Evolutionary conservation across 2,329 filamentous ascomycete genomes (phyloP), one percentile per base, ranked within the genome.

Genomic region (Aspergillus spinulosporus): DNA sequence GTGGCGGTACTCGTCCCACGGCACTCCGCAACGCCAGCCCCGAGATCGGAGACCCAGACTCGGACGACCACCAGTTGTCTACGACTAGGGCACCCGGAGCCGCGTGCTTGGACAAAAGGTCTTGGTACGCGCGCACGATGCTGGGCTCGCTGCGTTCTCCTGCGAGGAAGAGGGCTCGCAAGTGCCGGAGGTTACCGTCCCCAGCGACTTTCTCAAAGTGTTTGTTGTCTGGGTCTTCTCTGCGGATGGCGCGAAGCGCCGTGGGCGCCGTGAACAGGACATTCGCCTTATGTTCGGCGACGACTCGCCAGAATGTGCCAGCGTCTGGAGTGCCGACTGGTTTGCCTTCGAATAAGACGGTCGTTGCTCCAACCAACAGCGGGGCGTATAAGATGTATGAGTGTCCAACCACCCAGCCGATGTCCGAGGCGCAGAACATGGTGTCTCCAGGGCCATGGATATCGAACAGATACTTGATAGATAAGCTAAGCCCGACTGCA

Each of bases 261-360:
- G 85, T 97, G 0, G 92, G 92, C 0, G 92, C 93, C 0, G 92
- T 96, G 70, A 90, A 96, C 64, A 96, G 79, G 4, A 85, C 83
- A 59, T 90, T 95, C 53, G 95, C 91, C 66, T 87, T 87, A 78
- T 97, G 88, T 66, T 95, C 89, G 62, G 92, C 87, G 3, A 95
- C 74, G 14, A 96, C 84, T 2, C 92, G 82, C 92, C 92, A 97
- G 70, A 97, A 94, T 0, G 88, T 88, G 4, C 90, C 88, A 0
- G 91, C 89, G 65, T 96, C 87, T 0, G 92, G 92, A 0, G 92
- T 96, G 3, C 92, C 92, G 9, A 96, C 81, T 0, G 92, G 92
- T 64, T 97, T 97, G n/a, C 92, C 93, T 75, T 97, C 92, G 71
- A 92, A 97, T 0, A 97, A 79, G 1, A 97, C 84, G 0, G 91